A percentile compares a stretch with the other conserved stretches of the same genome.
phyloP scores from a whole-genome alignment of 2,329 filamentous ascomycete genomes.

The Cladosporium velox region DNA sequence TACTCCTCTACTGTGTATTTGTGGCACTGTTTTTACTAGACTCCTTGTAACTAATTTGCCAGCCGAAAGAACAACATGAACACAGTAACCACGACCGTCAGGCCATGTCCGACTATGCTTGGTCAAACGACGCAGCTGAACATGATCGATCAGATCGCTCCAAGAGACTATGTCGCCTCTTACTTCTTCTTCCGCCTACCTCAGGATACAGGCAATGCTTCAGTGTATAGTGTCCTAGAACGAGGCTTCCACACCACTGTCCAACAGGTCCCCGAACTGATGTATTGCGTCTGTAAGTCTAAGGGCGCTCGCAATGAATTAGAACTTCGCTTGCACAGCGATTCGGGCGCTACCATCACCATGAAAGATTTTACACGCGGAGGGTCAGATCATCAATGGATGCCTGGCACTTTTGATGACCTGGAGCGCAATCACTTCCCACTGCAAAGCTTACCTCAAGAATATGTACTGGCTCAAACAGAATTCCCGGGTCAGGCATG shows the following conservation, averaged over 20 bases:
- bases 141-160: constrained; percentile 23
- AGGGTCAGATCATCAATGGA: constrained; percentile 5
- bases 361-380: constrained; percentile 5
- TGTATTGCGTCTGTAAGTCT: constrained; percentile 13
- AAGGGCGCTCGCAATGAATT: constrained; percentile 17
- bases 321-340: constrained; percentile 14
- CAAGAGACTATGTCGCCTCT: constrained; percentile 18
- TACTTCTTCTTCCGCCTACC: constrained; percentile 18
- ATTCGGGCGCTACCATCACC: constrained; percentile 6
- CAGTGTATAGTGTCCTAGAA: background rate
- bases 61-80: constrained; percentile 11
- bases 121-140: constrained; percentile 20
- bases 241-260: constrained; percentile 9
- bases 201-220: background rate
- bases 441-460: constrained; percentile 25
- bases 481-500: background rate
- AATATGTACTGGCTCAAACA: constrained; percentile 25
- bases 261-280: constrained; percentile 18
- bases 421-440: constrained; percentile 17
- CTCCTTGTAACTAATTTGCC: background rate
- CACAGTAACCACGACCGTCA: constrained; percentile 14
- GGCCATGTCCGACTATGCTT: constrained; percentile 1
- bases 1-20: background rate
- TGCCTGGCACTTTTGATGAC: constrained; percentile 16
- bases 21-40: background rate